phyloP scores from a whole-genome alignment of 78 protist genomes.

The Dictyostelium citrinum region DNA sequence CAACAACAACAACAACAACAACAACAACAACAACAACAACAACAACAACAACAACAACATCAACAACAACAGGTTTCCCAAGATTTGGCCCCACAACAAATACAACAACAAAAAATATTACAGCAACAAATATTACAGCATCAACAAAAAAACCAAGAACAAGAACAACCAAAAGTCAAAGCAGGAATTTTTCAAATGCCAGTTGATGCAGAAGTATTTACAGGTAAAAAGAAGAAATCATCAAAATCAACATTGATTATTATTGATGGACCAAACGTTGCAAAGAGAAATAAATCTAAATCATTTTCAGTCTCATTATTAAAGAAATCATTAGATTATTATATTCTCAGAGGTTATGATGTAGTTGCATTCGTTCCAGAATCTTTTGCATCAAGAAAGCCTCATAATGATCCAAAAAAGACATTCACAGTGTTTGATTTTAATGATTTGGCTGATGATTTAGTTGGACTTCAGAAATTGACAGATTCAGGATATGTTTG shows the following conservation, averaged over 20 bases:
- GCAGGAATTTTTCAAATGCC: conserved; percentile 57
- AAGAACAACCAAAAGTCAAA: background rate
- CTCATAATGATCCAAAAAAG: conserved; percentile 6
- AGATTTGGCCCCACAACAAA: background rate
- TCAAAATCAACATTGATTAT: conserved; percentile 56
- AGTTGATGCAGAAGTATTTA: conserved; percentile 35
- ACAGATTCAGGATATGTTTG: conserved; percentile 48
- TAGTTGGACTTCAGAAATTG: conserved; percentile 1
- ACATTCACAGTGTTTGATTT: conserved; percentile 32
- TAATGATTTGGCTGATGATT: conserved; percentile 40
- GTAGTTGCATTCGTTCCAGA: conserved; percentile 77
- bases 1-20: background rate
- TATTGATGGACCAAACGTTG: conserved; percentile 83
- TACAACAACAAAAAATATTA: background rate
- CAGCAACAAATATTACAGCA: background rate
- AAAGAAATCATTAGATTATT: conserved; percentile 75
- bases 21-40: background rate
- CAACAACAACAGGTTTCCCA: background rate
- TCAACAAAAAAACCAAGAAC: background rate
- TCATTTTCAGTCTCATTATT: conserved; percentile 45
- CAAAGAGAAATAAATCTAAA: conserved; percentile 24
- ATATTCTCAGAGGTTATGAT: conserved; percentile 60
- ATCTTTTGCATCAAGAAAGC: conserved; percentile 9
- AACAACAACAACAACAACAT: background rate
- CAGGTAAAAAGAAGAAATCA: conserved; percentile 13